A percentile compares a stretch with the other conserved stretches of the same genome.
Evolutionary conservation across 805 yeast species (phyloP).

Genomic region (Monosporozyma servazzii): DNA sequence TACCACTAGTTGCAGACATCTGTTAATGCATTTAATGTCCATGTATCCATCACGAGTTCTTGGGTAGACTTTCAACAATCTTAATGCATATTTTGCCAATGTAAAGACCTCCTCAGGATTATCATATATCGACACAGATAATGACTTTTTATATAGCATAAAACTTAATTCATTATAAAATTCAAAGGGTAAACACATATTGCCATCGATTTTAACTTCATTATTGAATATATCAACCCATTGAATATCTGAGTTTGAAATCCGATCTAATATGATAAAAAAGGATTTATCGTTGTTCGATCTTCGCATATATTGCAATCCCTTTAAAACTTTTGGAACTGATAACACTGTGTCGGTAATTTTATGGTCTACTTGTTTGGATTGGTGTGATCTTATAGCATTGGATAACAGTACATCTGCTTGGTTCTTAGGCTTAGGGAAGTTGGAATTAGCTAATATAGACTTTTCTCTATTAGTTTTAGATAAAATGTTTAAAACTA

Average conservation of each 20-base stretch:
- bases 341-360: background rate
- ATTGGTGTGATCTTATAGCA: background rate
- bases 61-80: slow-evolving; percentile 11
- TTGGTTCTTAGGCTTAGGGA: background rate
- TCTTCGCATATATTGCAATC: slow-evolving; percentile 18
- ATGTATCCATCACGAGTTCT: background rate
- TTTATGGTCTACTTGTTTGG: background rate
- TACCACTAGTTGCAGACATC: slow-evolving; percentile 10
- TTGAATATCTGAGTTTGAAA: slow-evolving; percentile 12
- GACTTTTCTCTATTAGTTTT: background rate
- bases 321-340: slow-evolving; percentile 13
- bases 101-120: slow-evolving; percentile 3
- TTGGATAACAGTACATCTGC: background rate
- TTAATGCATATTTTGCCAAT: slow-evolving; percentile 17
- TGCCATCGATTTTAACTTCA: slow-evolving; percentile 1
- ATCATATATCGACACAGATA: slow-evolving; percentile 1
- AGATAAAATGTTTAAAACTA: slow-evolving; percentile 1
- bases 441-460: background rate
- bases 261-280: slow-evolving; percentile 17
- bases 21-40: slow-evolving; percentile 10
- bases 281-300: slow-evolving; percentile 10
- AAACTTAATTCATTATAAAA: slow-evolving; percentile 20
- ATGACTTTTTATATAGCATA: slow-evolving; percentile 17
- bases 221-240: slow-evolving; percentile 18
- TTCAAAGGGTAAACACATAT: slow-evolving; percentile 15